Base-by-base conservation (phyloP, 768 basidiomycete species). In the Xerocomellus amylosporus region DNA sequence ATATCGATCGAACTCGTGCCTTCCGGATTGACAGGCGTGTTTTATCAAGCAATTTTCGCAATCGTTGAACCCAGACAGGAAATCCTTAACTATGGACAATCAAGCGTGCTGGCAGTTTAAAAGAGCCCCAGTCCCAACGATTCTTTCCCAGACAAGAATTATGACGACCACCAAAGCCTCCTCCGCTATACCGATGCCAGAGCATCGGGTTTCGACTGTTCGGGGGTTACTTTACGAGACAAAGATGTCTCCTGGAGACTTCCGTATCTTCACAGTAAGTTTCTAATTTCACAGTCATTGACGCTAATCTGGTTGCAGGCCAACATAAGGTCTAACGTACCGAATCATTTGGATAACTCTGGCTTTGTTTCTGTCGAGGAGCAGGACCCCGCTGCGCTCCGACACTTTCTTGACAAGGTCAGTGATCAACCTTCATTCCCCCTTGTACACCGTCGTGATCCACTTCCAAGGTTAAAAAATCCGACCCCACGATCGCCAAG, bases 1-100 rank as follows among this genome's bases (percentile, higher is more conserved):
- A n/a, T 58, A 65, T 58, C 54, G 56, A 63, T 65, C 39, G 38
- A 43, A 54, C 44, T 47, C 49, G 51, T 58, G 37, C 34, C 41
- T 31, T 45, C 24, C 13, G 37, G 26, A 51, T 43, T 45, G 51
- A 46, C 44, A 22, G 33, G 28, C n/a, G 53, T 48, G 46, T 36
- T 40, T 36, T 20, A 39, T 43, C 60, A 42, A 38, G 33, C n/a
- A 34, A 46, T n/a, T 17, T 34, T 49, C 15, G 33, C 17, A 28
- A 15, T 45, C 28, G 24, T 38, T 33, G 46, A 41, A 24, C 53
- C 42, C 22, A 34, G 36, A 53, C 43, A 49, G 51, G 53, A 40
- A 56, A 47, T 13, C 19, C 17, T 42, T 17, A 20, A 41, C 12
- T 34, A 44, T 26, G 46, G 19, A 31, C 50, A 65, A 52, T 58